Evolutionary conservation across 2,329 filamentous ascomycete species (phyloP).

Genomic region (Claviceps pazoutovae): DNA sequence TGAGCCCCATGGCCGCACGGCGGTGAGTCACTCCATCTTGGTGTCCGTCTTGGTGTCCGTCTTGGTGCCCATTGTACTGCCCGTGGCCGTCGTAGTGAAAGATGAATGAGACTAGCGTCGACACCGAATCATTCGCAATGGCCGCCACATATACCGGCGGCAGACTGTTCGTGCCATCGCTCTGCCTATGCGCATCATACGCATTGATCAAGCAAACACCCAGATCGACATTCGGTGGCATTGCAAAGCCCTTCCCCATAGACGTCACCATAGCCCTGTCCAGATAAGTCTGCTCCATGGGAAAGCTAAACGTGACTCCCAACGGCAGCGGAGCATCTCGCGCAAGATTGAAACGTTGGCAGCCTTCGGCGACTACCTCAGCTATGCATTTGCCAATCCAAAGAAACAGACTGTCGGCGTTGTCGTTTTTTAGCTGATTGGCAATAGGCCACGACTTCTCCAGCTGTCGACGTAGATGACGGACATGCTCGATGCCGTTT

Average conservation of each 20-base stretch:
- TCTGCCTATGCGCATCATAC: constrained; percentile 38
- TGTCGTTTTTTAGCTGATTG: constrained; percentile 58
- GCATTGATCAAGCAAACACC: constrained; percentile 44
- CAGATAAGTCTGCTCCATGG: constrained; percentile 50
- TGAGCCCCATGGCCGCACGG: constrained; percentile 63
- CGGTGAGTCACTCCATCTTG: constrained; percentile 33
- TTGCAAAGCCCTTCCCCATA: constrained; percentile 59
- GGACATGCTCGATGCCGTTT: neutral
- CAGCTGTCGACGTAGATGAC: constrained; percentile 41
- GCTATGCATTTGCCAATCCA: constrained; percentile 73
- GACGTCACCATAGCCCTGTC: constrained; percentile 49
- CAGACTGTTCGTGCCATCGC: constrained; percentile 36
- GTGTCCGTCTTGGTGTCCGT: too few species aligned
- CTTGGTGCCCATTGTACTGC: too few species aligned
- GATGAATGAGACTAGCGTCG: constrained; percentile 64
- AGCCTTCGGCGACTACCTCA: constrained; percentile 50
- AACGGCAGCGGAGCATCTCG: constrained; percentile 38
- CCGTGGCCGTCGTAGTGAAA: constrained; percentile 45
- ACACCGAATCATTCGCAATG: constrained; percentile 71
- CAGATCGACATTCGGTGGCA: constrained; percentile 46
- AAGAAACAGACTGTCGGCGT: constrained; percentile 60
- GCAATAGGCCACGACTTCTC: constrained; percentile 64
- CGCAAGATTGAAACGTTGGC: constrained; percentile 27
- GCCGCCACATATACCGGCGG: constrained; percentile 51
- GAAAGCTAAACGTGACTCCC: constrained; percentile 59